These are phyloP conservation scores for Eudorina sp. DNA, from an alignment of 139 green algal species.

Conservation along the genomic window DNA sequence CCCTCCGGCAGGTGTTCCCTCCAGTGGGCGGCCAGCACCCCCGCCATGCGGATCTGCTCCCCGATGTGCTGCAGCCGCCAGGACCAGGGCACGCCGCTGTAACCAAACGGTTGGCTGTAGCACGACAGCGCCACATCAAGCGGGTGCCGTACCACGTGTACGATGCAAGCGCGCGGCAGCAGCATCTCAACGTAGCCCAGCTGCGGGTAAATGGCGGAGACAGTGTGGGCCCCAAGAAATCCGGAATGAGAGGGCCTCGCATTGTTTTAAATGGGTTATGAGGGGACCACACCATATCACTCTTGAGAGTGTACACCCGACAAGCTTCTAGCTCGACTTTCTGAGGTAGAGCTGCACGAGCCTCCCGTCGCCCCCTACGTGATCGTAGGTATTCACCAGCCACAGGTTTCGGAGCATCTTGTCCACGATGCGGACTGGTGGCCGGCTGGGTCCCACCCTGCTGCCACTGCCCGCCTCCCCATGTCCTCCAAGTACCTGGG, in stretches of 20 bases:
- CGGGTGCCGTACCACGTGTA: conserved; percentile 78
- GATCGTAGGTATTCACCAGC: conserved; percentile 72
- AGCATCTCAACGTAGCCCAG: conserved; percentile 82
- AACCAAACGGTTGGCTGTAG: conserved; percentile 83
- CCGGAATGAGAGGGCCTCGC: no score
- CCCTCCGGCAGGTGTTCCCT: conserved; percentile 60
- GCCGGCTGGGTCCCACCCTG: not conserved
- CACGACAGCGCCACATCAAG: conserved; percentile 80
- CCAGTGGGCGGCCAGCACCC: conserved; percentile 68
- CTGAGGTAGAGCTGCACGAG: no score
- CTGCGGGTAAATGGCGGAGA: conserved; percentile 25
- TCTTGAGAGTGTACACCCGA: no score
- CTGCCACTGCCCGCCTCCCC: not conserved
- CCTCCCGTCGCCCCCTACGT: not conserved
- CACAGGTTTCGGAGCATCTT: conserved; percentile 89
- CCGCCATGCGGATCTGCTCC: conserved; percentile 52
- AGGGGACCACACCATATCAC: no score
- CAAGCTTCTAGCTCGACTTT: no score
- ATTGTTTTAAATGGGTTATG: no score
- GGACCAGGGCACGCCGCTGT: conserved; percentile 71
- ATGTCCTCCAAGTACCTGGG: conserved; percentile 28
- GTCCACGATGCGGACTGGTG: conserved; percentile 73
- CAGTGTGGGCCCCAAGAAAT: not conserved
- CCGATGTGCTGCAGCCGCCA: conserved; percentile 67
- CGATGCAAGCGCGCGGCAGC: conserved; percentile 75